phyloP scores from a whole-genome alignment of 2,329 filamentous ascomycete genomes.

The Ophiostoma piceae region DNA sequence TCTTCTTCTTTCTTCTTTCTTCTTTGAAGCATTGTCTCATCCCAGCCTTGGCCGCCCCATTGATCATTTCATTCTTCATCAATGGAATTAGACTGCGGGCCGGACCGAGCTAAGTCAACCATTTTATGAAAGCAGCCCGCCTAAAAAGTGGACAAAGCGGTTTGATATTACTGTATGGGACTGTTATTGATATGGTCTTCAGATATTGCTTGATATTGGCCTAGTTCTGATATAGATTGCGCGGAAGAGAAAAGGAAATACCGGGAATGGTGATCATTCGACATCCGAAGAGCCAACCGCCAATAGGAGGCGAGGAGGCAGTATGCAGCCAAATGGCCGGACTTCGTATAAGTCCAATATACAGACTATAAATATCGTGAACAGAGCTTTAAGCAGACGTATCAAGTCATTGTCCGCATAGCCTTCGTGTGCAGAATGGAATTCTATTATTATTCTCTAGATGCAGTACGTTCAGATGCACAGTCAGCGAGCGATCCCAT shows the following conservation, averaged over 20 bases:
- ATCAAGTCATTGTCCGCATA: not conserved
- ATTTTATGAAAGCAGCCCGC: not conserved
- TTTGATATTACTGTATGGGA: not conserved
- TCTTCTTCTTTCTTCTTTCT: too few relatives aligned
- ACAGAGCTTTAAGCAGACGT: not conserved
- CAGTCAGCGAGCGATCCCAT: not conserved
- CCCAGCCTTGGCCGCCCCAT: not conserved
- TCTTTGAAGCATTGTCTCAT: not conserved
- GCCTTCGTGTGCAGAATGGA: not conserved
- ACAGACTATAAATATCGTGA: not conserved
- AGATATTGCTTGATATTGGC: not conserved
- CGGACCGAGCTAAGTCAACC: not conserved
- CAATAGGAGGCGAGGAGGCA: not conserved
- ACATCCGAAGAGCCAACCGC: not conserved
- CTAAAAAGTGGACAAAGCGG: constrained; percentile 3
- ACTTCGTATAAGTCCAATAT: not conserved
- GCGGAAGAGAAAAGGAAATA: not conserved
- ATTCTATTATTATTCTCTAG: not conserved
- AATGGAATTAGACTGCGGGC: not conserved
- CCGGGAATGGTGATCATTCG: not conserved
- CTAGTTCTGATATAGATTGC: not conserved
- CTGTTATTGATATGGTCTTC: not conserved
- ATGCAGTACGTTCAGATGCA: not conserved
- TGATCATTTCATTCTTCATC: not conserved
- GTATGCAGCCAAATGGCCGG: not conserved